phyloP scores from a whole-genome alignment of 495 filamentous ascomycete genomes.

The Podospora fimiseda region DNA sequence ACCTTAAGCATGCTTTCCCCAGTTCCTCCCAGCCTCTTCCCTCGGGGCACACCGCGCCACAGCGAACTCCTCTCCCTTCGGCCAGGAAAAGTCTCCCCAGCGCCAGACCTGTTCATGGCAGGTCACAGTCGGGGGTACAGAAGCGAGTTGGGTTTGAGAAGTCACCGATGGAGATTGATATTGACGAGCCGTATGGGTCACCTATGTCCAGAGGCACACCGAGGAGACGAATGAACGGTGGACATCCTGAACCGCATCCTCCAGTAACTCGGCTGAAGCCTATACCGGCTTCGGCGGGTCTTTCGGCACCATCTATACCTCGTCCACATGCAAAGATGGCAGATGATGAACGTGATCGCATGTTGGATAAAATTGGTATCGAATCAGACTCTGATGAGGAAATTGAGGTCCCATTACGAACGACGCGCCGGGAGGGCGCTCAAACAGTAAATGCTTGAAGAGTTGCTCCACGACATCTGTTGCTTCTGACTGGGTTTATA shows the following conservation, averaged over 20 bases:
- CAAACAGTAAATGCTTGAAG: slow-evolving; percentile 22
- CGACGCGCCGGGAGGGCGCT: slow-evolving; percentile 27
- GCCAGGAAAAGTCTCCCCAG: slow-evolving; percentile 40
- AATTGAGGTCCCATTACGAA: slow-evolving; percentile 34
- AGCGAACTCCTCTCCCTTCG: slow-evolving; percentile 37
- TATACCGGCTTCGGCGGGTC: slow-evolving; percentile 35
- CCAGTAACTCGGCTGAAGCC: slow-evolving; percentile 20
- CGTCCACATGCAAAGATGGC: slow-evolving; percentile 33
- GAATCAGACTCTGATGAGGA: slow-evolving; percentile 46
- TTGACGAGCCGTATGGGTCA: slow-evolving; percentile 35
- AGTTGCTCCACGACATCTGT: no score
- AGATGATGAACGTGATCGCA: slow-evolving; percentile 42
- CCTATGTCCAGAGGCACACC: slow-evolving; percentile 35
- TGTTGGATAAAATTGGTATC: slow-evolving; percentile 39
- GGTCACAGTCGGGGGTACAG: slow-evolving; percentile 25
- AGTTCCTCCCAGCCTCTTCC: slow-evolving; percentile 27
- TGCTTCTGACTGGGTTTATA: no score
- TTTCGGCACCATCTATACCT: slow-evolving; percentile 28
- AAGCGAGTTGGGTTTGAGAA: slow-evolving; percentile 46
- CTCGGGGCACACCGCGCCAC: slow-evolving; percentile 11
- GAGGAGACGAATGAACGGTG: slow-evolving; percentile 33
- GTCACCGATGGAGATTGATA: slow-evolving; percentile 37
- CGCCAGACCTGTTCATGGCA: slow-evolving; percentile 31
- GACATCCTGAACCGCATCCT: slow-evolving; percentile 11
- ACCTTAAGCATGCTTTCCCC: slow-evolving; percentile 46